Base-by-base conservation (phyloP, 768 basidiomycete genomes). In the Calocera viscosa region DNA sequence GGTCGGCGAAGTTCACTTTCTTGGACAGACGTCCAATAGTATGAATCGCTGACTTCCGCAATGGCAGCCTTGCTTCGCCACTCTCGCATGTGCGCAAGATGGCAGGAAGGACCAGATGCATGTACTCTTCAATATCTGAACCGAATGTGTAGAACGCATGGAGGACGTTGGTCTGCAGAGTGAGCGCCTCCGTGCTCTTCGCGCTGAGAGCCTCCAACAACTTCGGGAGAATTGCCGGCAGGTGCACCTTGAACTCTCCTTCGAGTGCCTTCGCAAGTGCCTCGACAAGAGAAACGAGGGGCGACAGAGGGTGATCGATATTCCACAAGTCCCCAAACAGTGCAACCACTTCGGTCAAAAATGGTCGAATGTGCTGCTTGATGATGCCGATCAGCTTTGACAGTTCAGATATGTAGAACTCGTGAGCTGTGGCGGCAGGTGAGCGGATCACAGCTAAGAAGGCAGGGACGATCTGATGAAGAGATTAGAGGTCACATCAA, bases 71-170 rank as follows among this genome's bases (percentile, higher is more conserved):
- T 5, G 84, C 86, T 68, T 93, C 91, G 0, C 83, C 76, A 38
- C 90, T 83, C 74, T 98, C 96, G 70, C 93, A 94, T 3, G 91
- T 86, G 74, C 85, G 88, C 66, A 97, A 88, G 68, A 98, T 91
- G 70, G 94, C 87, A 0, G 96, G 96, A 64, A 99, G 89, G 69
- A 97, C 89, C 40, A 99, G 86, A 76, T 98, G 95, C 17, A 98
- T 81, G 76, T 97, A 98, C 74, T 99, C 96, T 75, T 99, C 96
- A 68, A 98, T 89, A 75, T 94, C 97, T 1, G 90, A 82, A 2
- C 96, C 96, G 72, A 99, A 98, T 0, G 94, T 92, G 71, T 91
- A 82, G 75, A 97, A 91, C 0, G 95, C 93, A 72, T 94, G 91
- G 67, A 98, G 91, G 67, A 97, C 88, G 74, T 94, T 92, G 74